Conservation (phyloP, 169 alveolate genomes). For the Cryptosporidium sp. region DNA sequence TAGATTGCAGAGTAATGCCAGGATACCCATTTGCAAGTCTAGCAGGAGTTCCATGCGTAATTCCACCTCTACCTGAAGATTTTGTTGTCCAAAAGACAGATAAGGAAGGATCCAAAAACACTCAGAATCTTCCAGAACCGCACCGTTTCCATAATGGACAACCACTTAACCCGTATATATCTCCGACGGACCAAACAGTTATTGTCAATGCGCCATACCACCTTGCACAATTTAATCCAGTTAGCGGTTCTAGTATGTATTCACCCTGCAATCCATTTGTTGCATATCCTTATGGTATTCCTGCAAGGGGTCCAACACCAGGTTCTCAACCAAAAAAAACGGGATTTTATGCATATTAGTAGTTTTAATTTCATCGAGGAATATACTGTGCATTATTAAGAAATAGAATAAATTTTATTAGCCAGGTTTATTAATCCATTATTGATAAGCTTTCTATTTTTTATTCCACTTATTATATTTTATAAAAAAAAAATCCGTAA, state of each 20-base stretch:
- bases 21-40: conserved; percentile 74
- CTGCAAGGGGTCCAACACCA: conserved; percentile 70
- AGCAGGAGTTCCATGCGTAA: conserved; percentile 76
- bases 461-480: too few species aligned
- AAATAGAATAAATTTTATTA: neutral
- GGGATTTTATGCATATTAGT: conserved; percentile 73
- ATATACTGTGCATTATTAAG: neutral
- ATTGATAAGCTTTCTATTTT: neutral
- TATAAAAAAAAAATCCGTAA: neutral
- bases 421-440: neutral
- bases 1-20: conserved; percentile 76
- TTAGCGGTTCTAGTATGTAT: conserved; percentile 72
- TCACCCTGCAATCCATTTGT: conserved; percentile 74
- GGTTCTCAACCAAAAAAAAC: conserved; percentile 74
- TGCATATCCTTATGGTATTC: conserved; percentile 74
- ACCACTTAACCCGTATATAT: conserved; percentile 70
- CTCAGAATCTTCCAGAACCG: conserved; percentile 63
- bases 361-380: neutral
- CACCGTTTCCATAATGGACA: conserved; percentile 76
- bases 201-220: conserved; percentile 75
- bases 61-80: conserved; percentile 67
- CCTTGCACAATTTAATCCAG: conserved; percentile 72
- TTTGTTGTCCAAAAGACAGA: conserved; percentile 17
- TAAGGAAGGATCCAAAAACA: conserved; percentile 39
- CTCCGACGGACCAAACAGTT: conserved; percentile 73